phyloP scores from a whole-genome alignment of 1,284 basidiomycete species.

The Porodaedalea pini region DNA sequence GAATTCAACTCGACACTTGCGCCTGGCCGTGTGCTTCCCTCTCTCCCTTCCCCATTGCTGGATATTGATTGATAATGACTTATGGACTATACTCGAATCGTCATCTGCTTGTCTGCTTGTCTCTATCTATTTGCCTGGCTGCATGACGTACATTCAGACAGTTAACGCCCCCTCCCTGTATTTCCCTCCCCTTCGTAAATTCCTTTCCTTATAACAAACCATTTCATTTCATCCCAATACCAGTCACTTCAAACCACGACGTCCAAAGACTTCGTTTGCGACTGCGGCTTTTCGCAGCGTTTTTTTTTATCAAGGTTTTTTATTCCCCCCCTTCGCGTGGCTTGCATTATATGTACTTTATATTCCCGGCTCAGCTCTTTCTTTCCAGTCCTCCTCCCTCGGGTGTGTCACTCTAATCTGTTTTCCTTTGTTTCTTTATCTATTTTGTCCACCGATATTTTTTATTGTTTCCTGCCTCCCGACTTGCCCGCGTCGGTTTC shows the following conservation, averaged over 20 bases:
- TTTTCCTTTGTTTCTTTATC: not conserved
- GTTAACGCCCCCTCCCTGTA: not conserved
- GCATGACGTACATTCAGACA: not conserved
- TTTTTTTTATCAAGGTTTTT: not conserved
- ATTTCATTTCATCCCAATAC: not conserved
- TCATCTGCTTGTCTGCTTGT: not conserved
- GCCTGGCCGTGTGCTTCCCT: too few species aligned
- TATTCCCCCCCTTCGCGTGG: not conserved
- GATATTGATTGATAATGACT: not conserved
- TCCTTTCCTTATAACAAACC: not conserved
- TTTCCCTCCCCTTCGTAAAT: not conserved
- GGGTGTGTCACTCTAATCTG: not conserved
- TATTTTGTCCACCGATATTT: not conserved
- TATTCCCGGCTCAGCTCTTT: not conserved
- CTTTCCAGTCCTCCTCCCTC: not conserved
- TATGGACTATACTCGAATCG: too few species aligned
- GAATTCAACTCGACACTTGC: too few species aligned
- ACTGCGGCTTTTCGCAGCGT: too few species aligned
- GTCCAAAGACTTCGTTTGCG: too few species aligned
- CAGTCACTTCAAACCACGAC: too few species aligned
- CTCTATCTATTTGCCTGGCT: not conserved
- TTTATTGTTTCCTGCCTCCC: not conserved
- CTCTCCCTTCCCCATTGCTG: not conserved
- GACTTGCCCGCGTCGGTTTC: not conserved
- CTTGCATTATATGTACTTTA: constrained; percentile 7